Evolutionary conservation across 2,329 filamentous ascomycete genomes (phyloP).

Genomic region (Botrytis byssoidea): DNA sequence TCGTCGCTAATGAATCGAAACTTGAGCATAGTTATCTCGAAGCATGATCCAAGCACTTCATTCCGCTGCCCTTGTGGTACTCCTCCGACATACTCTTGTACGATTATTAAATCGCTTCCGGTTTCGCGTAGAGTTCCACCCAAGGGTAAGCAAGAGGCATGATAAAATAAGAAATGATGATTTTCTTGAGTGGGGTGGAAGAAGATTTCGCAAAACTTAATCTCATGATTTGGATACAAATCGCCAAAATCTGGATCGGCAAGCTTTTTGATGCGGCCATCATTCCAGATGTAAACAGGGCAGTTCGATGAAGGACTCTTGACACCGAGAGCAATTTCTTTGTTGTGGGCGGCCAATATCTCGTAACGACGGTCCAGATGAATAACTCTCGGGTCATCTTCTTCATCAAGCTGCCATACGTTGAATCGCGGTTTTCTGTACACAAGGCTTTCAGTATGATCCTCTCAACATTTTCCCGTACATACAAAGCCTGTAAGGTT

Average conservation of each 20-base stretch:
- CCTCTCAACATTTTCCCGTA: neutral
- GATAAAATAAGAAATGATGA: constrained; percentile 14
- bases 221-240: no score
- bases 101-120: neutral
- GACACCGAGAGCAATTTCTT: neutral
- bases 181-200: constrained; percentile 13
- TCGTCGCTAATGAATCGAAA: neutral
- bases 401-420: constrained; percentile 11
- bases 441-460: neutral
- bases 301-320: neutral
- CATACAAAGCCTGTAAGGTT: neutral
- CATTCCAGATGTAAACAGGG: neutral
- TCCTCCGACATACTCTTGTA: neutral
- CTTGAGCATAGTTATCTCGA: neutral
- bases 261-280: neutral
- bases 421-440: constrained; percentile 12
- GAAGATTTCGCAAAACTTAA: neutral
- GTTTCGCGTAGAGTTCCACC: neutral
- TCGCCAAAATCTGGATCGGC: neutral
- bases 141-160: neutral
- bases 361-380: neutral
- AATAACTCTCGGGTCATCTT: constrained; percentile 1
- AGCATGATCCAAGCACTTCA: neutral
- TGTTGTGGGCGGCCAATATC: neutral
- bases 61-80: neutral